Conservation (phyloP, 257 asterid species). For the Cinchona pubescens region DNA sequence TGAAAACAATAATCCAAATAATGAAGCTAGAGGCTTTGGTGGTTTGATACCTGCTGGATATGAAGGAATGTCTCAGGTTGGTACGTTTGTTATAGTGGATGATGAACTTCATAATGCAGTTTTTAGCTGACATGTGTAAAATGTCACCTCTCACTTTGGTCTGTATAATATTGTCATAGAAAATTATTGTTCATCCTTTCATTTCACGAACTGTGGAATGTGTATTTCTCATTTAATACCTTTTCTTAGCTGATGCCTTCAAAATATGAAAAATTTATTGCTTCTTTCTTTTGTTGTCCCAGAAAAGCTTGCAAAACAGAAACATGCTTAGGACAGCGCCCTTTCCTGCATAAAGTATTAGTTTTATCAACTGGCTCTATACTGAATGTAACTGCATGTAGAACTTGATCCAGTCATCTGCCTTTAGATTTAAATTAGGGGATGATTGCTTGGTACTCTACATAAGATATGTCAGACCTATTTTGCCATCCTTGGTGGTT, state of each 20-base stretch:
- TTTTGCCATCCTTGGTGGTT: background rate
- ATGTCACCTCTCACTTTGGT: too few species aligned
- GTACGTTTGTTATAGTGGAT: background rate
- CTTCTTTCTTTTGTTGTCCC: too few species aligned
- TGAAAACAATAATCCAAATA: constrained; percentile 38
- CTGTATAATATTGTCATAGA: too few species aligned
- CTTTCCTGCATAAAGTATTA: constrained; percentile 2
- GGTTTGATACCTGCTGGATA: constrained; percentile 38
- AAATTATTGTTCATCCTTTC: too few species aligned
- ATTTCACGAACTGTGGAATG: too few species aligned
- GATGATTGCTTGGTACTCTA: background rate
- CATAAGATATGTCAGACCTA: background rate
- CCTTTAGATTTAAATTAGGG: background rate
- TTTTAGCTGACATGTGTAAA: too few species aligned
- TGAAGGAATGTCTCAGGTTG: constrained; percentile 61
- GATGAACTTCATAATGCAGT: background rate
- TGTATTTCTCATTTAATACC: too few species aligned
- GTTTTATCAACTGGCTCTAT: background rate
- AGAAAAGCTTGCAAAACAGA: too few species aligned
- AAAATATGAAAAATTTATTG: too few species aligned
- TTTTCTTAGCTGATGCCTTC: too few species aligned
- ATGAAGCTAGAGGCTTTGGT: constrained; percentile 30
- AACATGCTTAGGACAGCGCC: too few species aligned
- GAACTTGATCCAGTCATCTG: background rate
- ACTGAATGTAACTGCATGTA: background rate